These are phyloP conservation scores for Wickerhamomyces xylosicus DNA, from an alignment of 805 yeast species.

Conservation along the genomic window DNA sequence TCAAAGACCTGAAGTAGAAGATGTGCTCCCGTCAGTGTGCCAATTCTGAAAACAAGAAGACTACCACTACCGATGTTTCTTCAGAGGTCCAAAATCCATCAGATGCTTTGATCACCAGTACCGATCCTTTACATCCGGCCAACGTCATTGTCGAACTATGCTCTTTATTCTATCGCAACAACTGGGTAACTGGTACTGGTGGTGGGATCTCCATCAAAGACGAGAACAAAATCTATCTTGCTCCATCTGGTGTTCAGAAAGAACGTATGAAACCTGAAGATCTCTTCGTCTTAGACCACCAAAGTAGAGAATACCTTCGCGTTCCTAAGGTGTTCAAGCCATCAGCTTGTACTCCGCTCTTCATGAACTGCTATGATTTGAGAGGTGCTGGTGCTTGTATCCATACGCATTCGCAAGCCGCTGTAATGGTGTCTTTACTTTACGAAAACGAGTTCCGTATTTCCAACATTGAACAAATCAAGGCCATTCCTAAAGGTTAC, in stretches of 20 bases:
- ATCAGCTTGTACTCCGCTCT: conserved; percentile 90
- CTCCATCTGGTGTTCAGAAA: conserved; percentile 96
- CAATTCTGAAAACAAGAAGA: too few relatives aligned
- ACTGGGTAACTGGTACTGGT: conserved; percentile 95
- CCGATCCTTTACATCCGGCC: conserved; percentile 45
- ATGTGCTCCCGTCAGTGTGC: too few relatives aligned
- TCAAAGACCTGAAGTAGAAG: too few relatives aligned
- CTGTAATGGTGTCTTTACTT: conserved; percentile 70
- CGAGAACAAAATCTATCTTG: conserved; percentile 52
- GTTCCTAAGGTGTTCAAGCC: conserved; percentile 67
- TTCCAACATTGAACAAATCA: conserved; percentile 80
- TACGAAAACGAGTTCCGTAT: conserved; percentile 66
- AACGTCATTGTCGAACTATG: conserved; percentile 78
- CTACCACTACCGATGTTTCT: too few relatives aligned
- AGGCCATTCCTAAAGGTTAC: conserved; percentile 60
- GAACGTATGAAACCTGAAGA: conserved; percentile 77
- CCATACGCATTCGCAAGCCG: conserved; percentile 87
- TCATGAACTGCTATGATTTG: conserved; percentile 54
- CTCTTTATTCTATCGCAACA: conserved; percentile 60
- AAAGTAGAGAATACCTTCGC: conserved; percentile 40
- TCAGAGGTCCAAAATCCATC: too few relatives aligned
- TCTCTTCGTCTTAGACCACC: conserved; percentile 64
- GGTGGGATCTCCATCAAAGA: conserved; percentile 79
- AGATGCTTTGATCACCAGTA: conserved; percentile 14
- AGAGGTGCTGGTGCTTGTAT: conserved; percentile 85